Percentiles rank a stretch among this genome's conserved stretches.
These are phyloP conservation scores for Populus davidiana DNA, from an alignment of 345 rosid species.

Conservation along the genomic window DNA sequence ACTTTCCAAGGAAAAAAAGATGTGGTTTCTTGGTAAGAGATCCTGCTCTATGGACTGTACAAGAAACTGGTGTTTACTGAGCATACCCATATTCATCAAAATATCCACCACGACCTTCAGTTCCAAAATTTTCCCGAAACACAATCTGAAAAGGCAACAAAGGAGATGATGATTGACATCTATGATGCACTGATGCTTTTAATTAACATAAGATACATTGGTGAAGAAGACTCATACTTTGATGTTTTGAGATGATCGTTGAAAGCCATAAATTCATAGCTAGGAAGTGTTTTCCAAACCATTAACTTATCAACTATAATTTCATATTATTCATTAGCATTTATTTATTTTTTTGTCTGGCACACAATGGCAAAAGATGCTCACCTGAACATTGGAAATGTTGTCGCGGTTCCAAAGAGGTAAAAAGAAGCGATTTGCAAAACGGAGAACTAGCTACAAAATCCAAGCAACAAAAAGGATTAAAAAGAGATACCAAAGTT, in stretches of 20 bases:
- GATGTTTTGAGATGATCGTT: not conserved
- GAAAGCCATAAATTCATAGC: not conserved
- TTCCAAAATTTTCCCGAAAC: constrained; percentile 98
- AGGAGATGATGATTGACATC: constrained; percentile 3
- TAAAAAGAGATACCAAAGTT: constrained; percentile 11
- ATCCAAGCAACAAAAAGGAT: constrained; percentile 17
- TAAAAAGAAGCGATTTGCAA: constrained; percentile 89
- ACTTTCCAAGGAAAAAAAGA: not conserved
- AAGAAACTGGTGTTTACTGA: constrained; percentile 1
- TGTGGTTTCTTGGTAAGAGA: not conserved
- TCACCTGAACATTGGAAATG: constrained; percentile 92
- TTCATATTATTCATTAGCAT: not conserved
- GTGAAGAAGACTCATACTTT: not conserved
- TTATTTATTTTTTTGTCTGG: not conserved
- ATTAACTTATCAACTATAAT: not conserved
- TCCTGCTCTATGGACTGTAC: not conserved
- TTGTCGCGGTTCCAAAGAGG: constrained; percentile 99
- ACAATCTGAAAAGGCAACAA: constrained; percentile 58
- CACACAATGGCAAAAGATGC: not conserved
- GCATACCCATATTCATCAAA: constrained; percentile 95
- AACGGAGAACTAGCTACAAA: constrained; percentile 87
- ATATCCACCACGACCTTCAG: constrained; percentile 99
- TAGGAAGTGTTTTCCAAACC: too few relatives aligned
- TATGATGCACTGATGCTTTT: not conserved
- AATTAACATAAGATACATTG: not conserved